Evolutionary conservation across 257 asterid species (phyloP).

Genomic region (Jacaranda copaia): DNA sequence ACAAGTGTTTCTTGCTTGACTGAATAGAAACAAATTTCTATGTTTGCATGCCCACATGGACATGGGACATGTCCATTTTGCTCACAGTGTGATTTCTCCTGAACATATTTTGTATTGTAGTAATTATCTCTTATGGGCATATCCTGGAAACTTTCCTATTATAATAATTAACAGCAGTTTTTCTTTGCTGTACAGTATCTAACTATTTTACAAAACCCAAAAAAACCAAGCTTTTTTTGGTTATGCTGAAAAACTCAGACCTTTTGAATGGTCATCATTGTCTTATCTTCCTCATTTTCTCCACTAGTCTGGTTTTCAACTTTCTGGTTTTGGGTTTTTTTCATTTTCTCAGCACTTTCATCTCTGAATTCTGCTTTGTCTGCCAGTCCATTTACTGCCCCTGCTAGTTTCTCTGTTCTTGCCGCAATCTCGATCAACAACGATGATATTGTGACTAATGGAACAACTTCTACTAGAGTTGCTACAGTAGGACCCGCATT

Average conservation of each 20-base stretch:
- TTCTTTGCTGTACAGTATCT: constrained; percentile 36
- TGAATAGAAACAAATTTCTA: too few relatives aligned
- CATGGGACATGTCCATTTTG: background rate
- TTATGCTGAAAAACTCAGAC: constrained; percentile 46
- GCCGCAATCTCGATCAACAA: constrained; percentile 68
- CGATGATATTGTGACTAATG: constrained; percentile 63
- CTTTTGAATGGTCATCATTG: constrained; percentile 47
- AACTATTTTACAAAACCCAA: constrained; percentile 1
- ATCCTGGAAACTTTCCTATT: constrained; percentile 20
- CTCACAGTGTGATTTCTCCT: background rate
- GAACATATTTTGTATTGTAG: background rate
- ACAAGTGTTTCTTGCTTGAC: too few relatives aligned
- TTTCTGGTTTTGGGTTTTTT: constrained; percentile 38
- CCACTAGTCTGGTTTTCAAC: constrained; percentile 20
- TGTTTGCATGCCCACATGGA: too few relatives aligned
- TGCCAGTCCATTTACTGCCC: constrained; percentile 58
- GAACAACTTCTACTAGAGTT: constrained; percentile 59
- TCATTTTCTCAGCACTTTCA: constrained; percentile 40
- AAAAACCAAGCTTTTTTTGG: background rate
- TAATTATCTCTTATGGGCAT: background rate
- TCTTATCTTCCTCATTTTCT: constrained; percentile 42
- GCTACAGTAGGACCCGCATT: constrained; percentile 26
- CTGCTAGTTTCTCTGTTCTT: constrained; percentile 59
- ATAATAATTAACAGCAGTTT: constrained; percentile 28
- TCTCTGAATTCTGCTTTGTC: constrained; percentile 62